Percentiles rank a stretch among this genome's conserved stretches.
Conservation (phyloP, 108 stramenopile species). For the Skeletonema marinoi region DNA sequence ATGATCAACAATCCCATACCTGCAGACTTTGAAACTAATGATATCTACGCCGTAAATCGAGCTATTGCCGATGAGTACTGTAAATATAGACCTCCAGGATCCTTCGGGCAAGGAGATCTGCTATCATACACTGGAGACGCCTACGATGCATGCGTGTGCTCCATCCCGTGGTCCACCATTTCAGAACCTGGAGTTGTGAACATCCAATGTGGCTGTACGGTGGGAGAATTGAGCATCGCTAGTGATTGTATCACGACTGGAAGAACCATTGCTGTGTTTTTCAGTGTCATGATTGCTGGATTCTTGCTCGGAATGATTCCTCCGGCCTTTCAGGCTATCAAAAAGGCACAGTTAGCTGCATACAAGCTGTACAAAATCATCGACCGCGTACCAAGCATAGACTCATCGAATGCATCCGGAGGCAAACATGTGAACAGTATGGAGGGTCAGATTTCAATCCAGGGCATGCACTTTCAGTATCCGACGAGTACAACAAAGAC, state of each 20-base stretch:
- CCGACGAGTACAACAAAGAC: constrained; percentile 25
- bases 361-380: constrained; percentile 64
- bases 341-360: constrained; percentile 65
- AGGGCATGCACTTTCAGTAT: constrained; percentile 37
- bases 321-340: constrained; percentile 38
- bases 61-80: constrained; percentile 6
- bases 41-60: constrained; percentile 11
- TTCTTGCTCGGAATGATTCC: constrained; percentile 35
- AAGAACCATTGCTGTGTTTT: constrained; percentile 35
- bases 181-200: constrained; percentile 2
- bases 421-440: constrained; percentile 17
- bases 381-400: constrained; percentile 60
- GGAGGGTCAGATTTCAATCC: constrained; percentile 31
- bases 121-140: constrained; percentile 19
- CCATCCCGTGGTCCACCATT: constrained; percentile 20
- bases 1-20: constrained; percentile 36
- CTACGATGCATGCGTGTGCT: constrained; percentile 26
- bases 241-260: constrained; percentile 28
- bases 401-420: constrained; percentile 17
- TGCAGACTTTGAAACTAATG: constrained; percentile 24
- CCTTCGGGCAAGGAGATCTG: constrained; percentile 11
- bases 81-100: constrained; percentile 9
- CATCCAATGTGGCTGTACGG: constrained; percentile 27
- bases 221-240: constrained; percentile 16
- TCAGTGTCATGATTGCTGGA: constrained; percentile 37